phyloP scores from a whole-genome alignment of 345 rosid genomes.

The Eucalyptus urophylla region DNA sequence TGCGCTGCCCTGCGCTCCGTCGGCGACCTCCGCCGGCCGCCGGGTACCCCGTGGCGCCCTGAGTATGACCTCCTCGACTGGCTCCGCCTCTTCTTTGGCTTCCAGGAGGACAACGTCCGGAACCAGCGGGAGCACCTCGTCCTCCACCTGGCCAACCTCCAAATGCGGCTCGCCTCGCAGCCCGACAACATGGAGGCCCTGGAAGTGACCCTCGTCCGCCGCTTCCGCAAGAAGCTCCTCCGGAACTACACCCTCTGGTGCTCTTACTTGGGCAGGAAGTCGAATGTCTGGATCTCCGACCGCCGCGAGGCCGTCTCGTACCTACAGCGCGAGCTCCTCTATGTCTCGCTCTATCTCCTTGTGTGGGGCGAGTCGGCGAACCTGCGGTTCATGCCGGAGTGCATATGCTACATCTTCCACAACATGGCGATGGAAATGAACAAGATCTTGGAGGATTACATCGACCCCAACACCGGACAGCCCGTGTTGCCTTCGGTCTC shows the following conservation, averaged over 20 bases:
- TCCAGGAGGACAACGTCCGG: constrained; percentile 59
- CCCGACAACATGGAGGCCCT: not conserved
- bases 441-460: not conserved
- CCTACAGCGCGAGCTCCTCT: not conserved
- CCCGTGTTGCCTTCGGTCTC: not conserved
- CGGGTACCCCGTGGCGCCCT: constrained; percentile 12
- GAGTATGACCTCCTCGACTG: constrained; percentile 73
- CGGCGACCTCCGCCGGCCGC: constrained; percentile 56
- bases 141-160: constrained; percentile 76
- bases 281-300: not conserved
- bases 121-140: constrained; percentile 87
- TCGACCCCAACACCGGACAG: not conserved
- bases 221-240: not conserved
- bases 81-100: constrained; percentile 58
- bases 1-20: constrained; percentile 11
- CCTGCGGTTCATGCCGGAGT: not conserved
- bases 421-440: not conserved
- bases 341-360: not conserved
- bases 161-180: constrained; percentile 56
- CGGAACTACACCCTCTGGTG: not conserved
- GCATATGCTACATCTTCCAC: not conserved
- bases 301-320: not conserved
- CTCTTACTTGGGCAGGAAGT: not conserved
- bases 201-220: not conserved
- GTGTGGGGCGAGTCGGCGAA: not conserved